Conservation (phyloP, 805 yeast genomes). For the Pichia membranifaciens region DNA sequence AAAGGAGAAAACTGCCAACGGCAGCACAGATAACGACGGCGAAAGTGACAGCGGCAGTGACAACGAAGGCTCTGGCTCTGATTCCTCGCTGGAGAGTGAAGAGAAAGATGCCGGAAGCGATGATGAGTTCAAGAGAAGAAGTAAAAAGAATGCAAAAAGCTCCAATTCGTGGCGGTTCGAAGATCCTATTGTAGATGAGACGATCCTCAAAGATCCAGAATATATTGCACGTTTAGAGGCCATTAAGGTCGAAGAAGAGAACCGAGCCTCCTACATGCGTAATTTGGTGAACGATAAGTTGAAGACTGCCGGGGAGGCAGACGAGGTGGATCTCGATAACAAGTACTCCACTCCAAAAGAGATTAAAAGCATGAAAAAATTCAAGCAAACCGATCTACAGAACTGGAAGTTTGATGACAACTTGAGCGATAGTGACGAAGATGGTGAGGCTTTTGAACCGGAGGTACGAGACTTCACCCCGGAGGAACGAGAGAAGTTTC, state of each 20-base stretch:
- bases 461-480: constrained; percentile 13
- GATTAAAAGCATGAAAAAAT: constrained; percentile 5
- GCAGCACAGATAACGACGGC: neutral
- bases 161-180: constrained; percentile 29
- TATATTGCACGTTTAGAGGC: constrained; percentile 12
- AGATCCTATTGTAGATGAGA: constrained; percentile 16
- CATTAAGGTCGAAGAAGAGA: constrained; percentile 4
- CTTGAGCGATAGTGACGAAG: neutral
- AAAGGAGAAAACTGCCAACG: neutral
- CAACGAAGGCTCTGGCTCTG: neutral
- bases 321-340: neutral
- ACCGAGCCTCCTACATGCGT: constrained; percentile 3
- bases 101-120: constrained; percentile 2
- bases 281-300: constrained; percentile 11
- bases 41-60: neutral
- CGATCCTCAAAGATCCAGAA: constrained; percentile 20
- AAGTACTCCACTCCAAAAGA: neutral
- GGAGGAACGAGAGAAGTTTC: constrained; percentile 15
- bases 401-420: constrained; percentile 9
- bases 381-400: constrained; percentile 10
- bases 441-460: neutral
- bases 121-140: constrained; percentile 6
- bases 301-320: constrained; percentile 4
- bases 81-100: neutral
- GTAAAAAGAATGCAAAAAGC: constrained; percentile 6